Evolutionary conservation across 2,329 filamentous ascomycete species (phyloP), one percentile per base, ranked within the genome.

Genomic region (Canariomyces notabilis): DNA sequence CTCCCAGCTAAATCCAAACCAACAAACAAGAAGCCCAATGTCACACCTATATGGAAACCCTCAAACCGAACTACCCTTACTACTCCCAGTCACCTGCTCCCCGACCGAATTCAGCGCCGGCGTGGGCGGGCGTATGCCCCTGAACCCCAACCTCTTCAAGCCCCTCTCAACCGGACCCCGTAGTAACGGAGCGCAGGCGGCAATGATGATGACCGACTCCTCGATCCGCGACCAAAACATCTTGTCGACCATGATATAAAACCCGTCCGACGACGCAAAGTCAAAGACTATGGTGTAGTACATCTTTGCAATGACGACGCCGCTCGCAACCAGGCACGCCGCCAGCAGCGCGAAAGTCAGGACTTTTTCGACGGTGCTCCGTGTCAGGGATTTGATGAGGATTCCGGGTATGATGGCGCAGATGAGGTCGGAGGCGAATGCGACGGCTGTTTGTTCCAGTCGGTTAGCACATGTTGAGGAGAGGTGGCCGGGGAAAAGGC

Each of bases 371-470:
- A 45, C 22, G 34, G 34, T 15, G 4, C 34, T 38, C 9, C 42
- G 34, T 9, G 34, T 38, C 3, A 45, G 42, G 22, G 6, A 16
- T 14, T 23, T 23, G 34, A 45, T 38, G 4, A 45, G 42, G 16
- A 18, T 38, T 16, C 32, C 37, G 31, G 44, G 44, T 9, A 47
- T 41, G 5, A 36, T 6, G 6, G 44, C 38, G 44, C 44, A 47
- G 22, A 47, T 16, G n/a, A 47, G 18, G 38, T 47, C 44, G 37
- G 37, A 36, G 32, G 42, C 36, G 16, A 47, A 36, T 35, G 32
- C n/a, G 44, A 18, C n/a, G 23, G 4, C 12, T 18, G n/a, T 11
- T 41, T 35, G 4, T 23, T 20, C 16, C 18, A n/a, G 18, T 35
- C 33, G 16, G 33, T 20, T 16, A 11, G 18, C 33, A 35, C 16